A percentile compares a stretch with the other conserved stretches of the same genome.
These are phyloP conservation scores for Xylaria palmicola DNA, from an alignment of 495 filamentous ascomycete genomes.

Conservation along the genomic window DNA sequence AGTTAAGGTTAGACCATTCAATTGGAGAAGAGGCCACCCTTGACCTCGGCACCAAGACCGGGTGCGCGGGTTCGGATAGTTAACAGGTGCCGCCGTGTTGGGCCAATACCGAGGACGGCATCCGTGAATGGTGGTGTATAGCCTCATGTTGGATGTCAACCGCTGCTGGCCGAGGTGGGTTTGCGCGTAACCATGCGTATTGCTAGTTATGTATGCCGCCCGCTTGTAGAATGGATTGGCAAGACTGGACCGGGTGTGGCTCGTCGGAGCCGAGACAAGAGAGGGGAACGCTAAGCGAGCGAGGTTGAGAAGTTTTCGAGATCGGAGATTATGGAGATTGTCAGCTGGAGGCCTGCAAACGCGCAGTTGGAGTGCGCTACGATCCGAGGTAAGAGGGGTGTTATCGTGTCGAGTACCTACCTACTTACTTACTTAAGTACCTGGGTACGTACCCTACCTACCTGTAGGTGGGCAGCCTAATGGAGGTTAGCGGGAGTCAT, in stretches of 20 bases:
- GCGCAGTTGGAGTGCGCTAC: neutral
- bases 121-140: neutral
- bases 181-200: no score
- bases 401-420: no score
- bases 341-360: conserved; percentile 2
- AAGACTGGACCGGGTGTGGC: conserved; percentile 7
- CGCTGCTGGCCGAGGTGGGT: no score
- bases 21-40: neutral
- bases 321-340: conserved; percentile 7
- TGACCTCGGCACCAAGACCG: neutral
- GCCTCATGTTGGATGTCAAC: neutral
- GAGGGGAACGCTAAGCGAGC: neutral
- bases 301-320: conserved; percentile 1
- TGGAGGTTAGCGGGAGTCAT: no score
- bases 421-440: no score
- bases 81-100: neutral
- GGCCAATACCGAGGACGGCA: neutral
- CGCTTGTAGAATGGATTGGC: no score
- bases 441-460: no score
- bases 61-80: neutral
- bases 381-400: no score
- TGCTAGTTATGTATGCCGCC: no score
- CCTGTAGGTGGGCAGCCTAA: no score
- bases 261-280: conserved; percentile 1
- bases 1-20: neutral